Evolutionary conservation across 129 eudicot genomes (phyloP).

Genomic region (Escallonia rubra): DNA sequence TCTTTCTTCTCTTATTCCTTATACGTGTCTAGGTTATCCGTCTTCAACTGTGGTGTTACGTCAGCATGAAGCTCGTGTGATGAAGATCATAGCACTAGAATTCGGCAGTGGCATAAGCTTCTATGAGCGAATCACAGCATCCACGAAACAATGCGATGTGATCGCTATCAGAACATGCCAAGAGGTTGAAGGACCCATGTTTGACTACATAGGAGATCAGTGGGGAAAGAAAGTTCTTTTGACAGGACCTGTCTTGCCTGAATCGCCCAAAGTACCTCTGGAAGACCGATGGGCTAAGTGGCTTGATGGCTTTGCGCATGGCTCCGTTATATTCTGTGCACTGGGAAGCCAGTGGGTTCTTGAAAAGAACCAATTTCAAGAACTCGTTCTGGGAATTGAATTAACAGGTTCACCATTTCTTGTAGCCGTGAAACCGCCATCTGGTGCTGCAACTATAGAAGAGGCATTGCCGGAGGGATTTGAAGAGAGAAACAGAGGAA

Average conservation of each 20-base stretch:
- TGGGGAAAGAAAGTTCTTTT: no score
- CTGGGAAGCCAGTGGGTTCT: no score
- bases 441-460: constrained; percentile 22
- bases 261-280: neutral
- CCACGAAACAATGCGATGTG: neutral
- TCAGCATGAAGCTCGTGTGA: no score
- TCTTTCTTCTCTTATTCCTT: no score
- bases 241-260: neutral
- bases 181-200: neutral
- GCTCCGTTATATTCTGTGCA: no score
- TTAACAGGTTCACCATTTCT: neutral
- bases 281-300: constrained; percentile 10
- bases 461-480: constrained; percentile 59
- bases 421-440: constrained; percentile 33
- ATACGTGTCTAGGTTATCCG: constrained; percentile 18
- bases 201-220: no score
- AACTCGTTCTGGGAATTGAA: constrained; percentile 28
- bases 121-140: neutral
- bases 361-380: no score
- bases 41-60: no score
- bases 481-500: constrained; percentile 30
- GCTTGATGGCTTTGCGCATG: constrained; percentile 1
- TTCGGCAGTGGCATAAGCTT: no score
- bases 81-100: neutral
- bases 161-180: neutral